These are phyloP conservation scores for Fusarium domesticum DNA, from an alignment of 2,329 filamentous ascomycete species.

Conservation along the genomic window DNA sequence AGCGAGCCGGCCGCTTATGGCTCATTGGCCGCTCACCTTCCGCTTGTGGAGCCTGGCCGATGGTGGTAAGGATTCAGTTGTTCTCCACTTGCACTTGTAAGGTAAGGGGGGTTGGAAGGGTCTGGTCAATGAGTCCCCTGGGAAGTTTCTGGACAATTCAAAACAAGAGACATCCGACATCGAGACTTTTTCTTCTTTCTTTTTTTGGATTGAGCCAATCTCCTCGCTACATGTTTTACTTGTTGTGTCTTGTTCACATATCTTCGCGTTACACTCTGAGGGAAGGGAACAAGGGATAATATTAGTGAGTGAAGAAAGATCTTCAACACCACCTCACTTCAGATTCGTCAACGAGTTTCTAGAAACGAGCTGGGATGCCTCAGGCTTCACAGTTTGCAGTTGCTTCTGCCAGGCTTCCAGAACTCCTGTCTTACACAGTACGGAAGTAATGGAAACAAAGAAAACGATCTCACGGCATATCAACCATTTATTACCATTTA, in stretches of 20 bases:
- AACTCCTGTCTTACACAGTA: conserved; percentile 12
- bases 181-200: too few relatives aligned
- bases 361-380: conserved; percentile 6
- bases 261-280: too few relatives aligned
- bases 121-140: neutral
- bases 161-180: too few relatives aligned
- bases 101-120: neutral
- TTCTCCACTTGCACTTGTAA: neutral
- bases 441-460: neutral
- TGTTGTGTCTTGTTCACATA: too few relatives aligned
- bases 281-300: neutral
- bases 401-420: conserved; percentile 22
- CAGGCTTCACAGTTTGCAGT: conserved; percentile 7
- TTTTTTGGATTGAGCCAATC: too few relatives aligned
- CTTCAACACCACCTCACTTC: conserved; percentile 18
- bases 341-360: conserved; percentile 3
- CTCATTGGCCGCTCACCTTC: neutral
- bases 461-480: too few relatives aligned
- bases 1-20: neutral
- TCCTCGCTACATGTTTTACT: too few relatives aligned
- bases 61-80: neutral
- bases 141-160: too few relatives aligned
- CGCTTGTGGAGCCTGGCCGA: neutral
- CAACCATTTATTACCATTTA: neutral
- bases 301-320: too few relatives aligned